Evolutionary conservation across 2,329 filamentous ascomycete species (phyloP).

Genomic region (Cadophora gregata): DNA sequence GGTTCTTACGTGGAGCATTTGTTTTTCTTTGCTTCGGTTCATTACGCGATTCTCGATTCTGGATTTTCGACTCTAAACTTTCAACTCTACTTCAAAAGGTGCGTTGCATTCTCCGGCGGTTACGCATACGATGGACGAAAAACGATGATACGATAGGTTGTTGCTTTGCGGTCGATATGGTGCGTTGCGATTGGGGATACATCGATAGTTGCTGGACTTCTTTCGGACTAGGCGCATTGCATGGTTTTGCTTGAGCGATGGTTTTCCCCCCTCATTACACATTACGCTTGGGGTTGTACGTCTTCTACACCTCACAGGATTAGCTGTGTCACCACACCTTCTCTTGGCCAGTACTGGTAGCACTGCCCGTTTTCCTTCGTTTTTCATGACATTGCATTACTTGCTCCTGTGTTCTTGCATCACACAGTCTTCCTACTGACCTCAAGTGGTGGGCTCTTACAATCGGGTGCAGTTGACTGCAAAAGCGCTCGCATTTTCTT

Average conservation of each 20-base stretch:
- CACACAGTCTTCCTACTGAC: not conserved
- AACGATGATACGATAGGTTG: slow-evolving; percentile 1
- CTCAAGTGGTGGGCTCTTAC: not conserved
- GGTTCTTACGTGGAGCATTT: slow-evolving; percentile 6
- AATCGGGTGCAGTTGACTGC: not conserved
- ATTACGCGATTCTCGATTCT: not conserved
- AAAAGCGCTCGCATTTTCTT: not conserved
- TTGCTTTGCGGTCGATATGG: not conserved
- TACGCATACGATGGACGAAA: not conserved
- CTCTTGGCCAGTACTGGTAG: not conserved
- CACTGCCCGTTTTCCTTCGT: slow-evolving; percentile 6
- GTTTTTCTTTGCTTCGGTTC: slow-evolving; percentile 6
- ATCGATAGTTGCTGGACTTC: not conserved
- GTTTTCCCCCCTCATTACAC: not conserved
- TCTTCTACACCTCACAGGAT: slow-evolving; percentile 7
- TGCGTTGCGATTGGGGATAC: slow-evolving; percentile 6
- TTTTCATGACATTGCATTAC: not conserved
- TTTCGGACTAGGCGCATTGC: not conserved
- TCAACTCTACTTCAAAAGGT: not conserved
- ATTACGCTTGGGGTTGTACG: slow-evolving; percentile 4
- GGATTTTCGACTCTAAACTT: too few relatives aligned
- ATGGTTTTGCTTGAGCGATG: slow-evolving; percentile 3
- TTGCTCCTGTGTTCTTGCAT: not conserved
- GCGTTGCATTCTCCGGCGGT: slow-evolving; percentile 6
- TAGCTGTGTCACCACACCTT: not conserved